Base-by-base conservation (phyloP, 2,329 filamentous ascomycete genomes). In the Neonectria coccinea region DNA sequence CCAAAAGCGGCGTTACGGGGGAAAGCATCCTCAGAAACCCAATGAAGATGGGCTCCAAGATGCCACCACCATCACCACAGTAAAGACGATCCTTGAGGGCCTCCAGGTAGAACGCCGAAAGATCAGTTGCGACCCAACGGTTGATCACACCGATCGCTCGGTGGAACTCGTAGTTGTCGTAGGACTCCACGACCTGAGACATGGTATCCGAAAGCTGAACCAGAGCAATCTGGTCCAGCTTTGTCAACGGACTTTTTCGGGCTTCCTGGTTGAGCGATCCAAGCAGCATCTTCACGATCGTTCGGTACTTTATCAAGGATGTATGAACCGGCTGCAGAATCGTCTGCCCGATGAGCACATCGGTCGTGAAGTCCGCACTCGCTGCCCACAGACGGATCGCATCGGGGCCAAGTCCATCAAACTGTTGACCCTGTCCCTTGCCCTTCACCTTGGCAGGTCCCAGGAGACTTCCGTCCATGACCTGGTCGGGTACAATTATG, bases 91-190 rank as follows among this genome's bases (percentile, higher is more conserved):
- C 96, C 79, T 99, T 99, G 72, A 94, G 85, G 0, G 92, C 89
- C 79, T 99, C 96, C 62, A 99, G 88, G 78, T 98, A 99, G 78
- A 97, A 97, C 0, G 95, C 91, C 0, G 94, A 97, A 25, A 99
- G 85, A 70, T 97, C 92, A 25, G 85, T 89, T 59, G 89, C 89
- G 64, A 97, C 85, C 90, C 94, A 97, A 67, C 88, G 87, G 78
- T 94, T 97, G 68, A 98, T 84, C 4, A 86, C 80, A 64, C 84
- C 88, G 6, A 94, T 83, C 12, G 87, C 94, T 78, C 89, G 92
- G 84, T 93, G 91, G 78, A 97, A 97, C 74, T 97, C 92, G 75
- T 92, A 91, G 27, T 87, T 87, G 39, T 86, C 79, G 74, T 91
- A 94, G 22, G 90, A 86, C 16, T 83, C 81, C 67, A 87, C 85